Conservation (phyloP, 1,139 yeast genomes). For the Nakaseomyces uthaithaninus region DNA sequence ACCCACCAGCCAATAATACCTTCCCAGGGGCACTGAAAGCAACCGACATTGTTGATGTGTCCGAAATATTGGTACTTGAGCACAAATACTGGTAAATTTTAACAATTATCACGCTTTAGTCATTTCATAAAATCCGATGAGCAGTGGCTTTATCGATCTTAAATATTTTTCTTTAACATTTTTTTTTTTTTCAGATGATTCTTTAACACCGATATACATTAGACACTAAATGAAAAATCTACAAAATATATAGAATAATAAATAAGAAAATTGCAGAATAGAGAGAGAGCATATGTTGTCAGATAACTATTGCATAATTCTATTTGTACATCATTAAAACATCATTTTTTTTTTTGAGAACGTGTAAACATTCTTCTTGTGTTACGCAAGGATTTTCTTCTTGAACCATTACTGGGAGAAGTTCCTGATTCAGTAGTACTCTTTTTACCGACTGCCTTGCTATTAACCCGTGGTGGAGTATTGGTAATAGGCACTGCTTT, state of each 20-base stretch:
- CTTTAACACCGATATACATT: conserved; percentile 2
- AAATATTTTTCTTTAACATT: neutral
- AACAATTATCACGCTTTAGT: too few relatives aligned
- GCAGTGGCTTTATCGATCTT: too few relatives aligned
- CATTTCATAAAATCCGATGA: neutral
- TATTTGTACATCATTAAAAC: neutral
- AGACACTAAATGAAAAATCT: too few relatives aligned
- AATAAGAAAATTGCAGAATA: too few relatives aligned
- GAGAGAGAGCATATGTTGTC: too few relatives aligned
- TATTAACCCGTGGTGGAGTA: neutral
- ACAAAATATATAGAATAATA: too few relatives aligned
- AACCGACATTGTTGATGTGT: too few relatives aligned
- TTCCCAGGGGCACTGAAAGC: conserved; percentile 90
- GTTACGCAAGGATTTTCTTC: neutral
- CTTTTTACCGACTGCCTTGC: neutral
- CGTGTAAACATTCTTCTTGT: conserved; percentile 5
- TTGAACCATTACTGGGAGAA: neutral
- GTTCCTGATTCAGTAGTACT: neutral
- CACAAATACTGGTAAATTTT: too few relatives aligned
- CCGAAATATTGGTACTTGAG: too few relatives aligned
- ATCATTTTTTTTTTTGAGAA: neutral
- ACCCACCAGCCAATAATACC: conserved; percentile 91
- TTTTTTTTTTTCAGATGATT: neutral
- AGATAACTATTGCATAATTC: too few relatives aligned
- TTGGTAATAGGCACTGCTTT: neutral